Evolutionary conservation across 441 rosid genomes (phyloP).

Genomic region (Syzygium syzygioides): DNA sequence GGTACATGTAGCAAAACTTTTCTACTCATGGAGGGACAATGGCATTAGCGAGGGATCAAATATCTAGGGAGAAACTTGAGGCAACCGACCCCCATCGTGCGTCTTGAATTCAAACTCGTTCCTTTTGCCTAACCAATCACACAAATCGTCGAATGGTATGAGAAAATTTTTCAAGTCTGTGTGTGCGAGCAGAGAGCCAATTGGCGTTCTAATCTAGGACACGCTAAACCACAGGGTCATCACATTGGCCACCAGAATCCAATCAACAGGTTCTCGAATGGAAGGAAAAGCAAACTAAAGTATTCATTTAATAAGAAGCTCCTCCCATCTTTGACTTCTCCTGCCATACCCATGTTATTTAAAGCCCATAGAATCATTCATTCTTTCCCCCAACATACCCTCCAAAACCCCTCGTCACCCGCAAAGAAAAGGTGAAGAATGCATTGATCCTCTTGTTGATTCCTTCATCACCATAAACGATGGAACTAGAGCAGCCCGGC

Average conservation of each 20-base stretch:
- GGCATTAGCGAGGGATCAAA: neutral
- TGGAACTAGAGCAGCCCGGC: conserved; percentile 7
- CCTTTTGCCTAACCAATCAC: neutral
- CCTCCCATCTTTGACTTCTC: neutral
- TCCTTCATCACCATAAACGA: neutral
- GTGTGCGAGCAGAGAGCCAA: neutral
- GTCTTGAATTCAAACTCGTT: neutral
- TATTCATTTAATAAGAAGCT: neutral
- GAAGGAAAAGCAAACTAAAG: neutral
- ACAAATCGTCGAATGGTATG: neutral
- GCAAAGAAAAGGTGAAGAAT: neutral
- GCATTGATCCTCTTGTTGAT: neutral
- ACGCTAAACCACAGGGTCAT: neutral
- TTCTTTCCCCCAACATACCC: neutral
- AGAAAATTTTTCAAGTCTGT: neutral
- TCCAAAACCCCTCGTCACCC: neutral
- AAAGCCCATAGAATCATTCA: neutral
- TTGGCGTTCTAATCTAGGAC: neutral
- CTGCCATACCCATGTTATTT: neutral
- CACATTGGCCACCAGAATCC: neutral
- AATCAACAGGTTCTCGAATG: no score
- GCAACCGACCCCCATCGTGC: no score
- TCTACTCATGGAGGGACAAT: neutral
- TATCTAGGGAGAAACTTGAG: neutral
- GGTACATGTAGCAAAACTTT: neutral